phyloP scores from a whole-genome alignment of 306 rosid species.

The Vigna hirtella region DNA sequence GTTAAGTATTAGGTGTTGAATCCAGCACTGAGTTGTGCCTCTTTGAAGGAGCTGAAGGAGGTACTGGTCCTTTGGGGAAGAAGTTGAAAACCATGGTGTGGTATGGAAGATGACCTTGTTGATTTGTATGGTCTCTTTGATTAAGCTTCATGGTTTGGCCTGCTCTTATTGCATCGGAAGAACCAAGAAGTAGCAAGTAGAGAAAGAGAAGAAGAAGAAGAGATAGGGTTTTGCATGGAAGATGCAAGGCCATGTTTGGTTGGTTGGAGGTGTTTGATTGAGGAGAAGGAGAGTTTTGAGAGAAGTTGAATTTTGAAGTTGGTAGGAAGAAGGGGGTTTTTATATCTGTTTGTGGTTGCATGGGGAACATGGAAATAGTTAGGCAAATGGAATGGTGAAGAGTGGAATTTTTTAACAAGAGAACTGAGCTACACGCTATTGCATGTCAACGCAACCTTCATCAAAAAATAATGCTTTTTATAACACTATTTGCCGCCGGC shows the following conservation, averaged over 20 bases:
- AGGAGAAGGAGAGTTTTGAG: background rate
- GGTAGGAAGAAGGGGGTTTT: conserved; percentile 29
- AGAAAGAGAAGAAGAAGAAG: conserved; percentile 43
- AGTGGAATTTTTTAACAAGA: conserved; percentile 41
- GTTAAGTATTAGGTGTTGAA: conserved; percentile 65
- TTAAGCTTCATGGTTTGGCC: conserved; percentile 48
- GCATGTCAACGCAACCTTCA: conserved; percentile 58
- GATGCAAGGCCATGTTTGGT: conserved; percentile 52
- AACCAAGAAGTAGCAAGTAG: conserved; percentile 48
- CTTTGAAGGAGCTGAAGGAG: conserved; percentile 90
- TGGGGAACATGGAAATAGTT: conserved; percentile 51
- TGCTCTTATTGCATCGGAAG: conserved; percentile 64
- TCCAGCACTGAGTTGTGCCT: conserved; percentile 68
- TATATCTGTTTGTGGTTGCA: conserved; percentile 55
- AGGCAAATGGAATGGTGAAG: conserved; percentile 49
- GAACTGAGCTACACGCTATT: conserved; percentile 58
- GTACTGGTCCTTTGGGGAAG: conserved; percentile 76
- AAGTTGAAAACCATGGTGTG: conserved; percentile 58
- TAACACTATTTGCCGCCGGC: conserved; percentile 55
- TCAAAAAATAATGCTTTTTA: background rate
- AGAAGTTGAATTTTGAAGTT: conserved; percentile 14
- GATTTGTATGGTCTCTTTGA: conserved; percentile 38
- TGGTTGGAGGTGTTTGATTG: background rate
- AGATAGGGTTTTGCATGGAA: conserved; percentile 38
- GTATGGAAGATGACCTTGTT: conserved; percentile 31